Conservation (phyloP, 2,329 filamentous ascomycete species). For the Dothistroma pini region DNA sequence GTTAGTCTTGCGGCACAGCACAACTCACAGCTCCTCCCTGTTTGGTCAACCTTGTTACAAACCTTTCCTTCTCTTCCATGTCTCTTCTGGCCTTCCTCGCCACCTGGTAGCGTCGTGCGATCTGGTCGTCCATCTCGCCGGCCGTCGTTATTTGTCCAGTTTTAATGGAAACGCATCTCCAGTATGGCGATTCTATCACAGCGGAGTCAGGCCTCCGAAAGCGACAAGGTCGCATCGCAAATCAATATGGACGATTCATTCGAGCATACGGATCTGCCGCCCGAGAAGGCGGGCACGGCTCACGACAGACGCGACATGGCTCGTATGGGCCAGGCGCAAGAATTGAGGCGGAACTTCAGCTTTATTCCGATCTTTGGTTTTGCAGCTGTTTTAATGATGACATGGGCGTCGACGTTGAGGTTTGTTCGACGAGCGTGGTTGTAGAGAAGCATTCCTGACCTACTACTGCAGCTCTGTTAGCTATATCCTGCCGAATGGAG, state of each 20-base stretch:
- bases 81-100: not conserved
- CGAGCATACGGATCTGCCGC: constrained; percentile 17
- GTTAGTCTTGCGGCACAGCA: not conserved
- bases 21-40: not conserved
- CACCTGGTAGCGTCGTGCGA: not conserved
- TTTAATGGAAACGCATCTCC: no score
- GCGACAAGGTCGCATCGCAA: constrained; percentile 14
- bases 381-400: constrained; percentile 30
- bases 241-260: constrained; percentile 15
- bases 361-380: constrained; percentile 30
- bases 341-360: constrained; percentile 21
- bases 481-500: constrained; percentile 27
- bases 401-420: constrained; percentile 27
- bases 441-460: not conserved
- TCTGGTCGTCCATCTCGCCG: not conserved
- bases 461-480: constrained; percentile 17
- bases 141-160: no score
- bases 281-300: constrained; percentile 22
- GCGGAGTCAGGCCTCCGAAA: constrained; percentile 4
- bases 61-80: not conserved
- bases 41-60: not conserved
- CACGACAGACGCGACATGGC: constrained; percentile 21
- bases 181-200: no score
- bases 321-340: constrained; percentile 23
- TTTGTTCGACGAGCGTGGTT: not conserved